These are phyloP conservation scores for Pythium vanterpoolii DNA, from an alignment of 352 stramenopile species.

Conservation along the genomic window DNA sequence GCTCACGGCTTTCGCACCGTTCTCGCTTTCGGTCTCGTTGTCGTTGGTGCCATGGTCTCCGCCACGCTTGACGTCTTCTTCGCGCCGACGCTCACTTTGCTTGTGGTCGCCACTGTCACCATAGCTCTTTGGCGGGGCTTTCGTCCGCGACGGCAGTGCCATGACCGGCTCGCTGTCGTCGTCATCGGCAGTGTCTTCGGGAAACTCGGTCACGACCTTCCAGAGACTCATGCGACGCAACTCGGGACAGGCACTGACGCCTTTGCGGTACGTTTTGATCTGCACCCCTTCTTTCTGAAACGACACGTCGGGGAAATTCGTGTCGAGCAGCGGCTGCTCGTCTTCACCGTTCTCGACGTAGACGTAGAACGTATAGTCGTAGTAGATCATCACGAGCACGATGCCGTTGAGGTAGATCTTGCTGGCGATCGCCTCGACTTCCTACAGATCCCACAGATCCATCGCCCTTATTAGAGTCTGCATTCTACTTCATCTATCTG, in stretches of 20 bases:
- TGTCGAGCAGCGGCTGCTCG: slow-evolving; percentile 92
- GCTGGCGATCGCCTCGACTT: slow-evolving; percentile 92
- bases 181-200: slow-evolving; percentile 39
- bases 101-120: slow-evolving; percentile 41
- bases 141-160: slow-evolving; percentile 29
- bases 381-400: slow-evolving; percentile 92
- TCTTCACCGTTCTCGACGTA: slow-evolving; percentile 85
- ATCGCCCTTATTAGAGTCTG: neutral
- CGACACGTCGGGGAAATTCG: slow-evolving; percentile 91
- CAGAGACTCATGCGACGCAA: slow-evolving; percentile 74
- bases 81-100: slow-evolving; percentile 46
- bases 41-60: neutral
- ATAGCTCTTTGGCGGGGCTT: slow-evolving; percentile 9
- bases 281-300: slow-evolving; percentile 83
- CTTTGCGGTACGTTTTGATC: slow-evolving; percentile 80
- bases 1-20: slow-evolving; percentile 31
- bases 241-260: slow-evolving; percentile 58
- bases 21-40: slow-evolving; percentile 4
- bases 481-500: neutral
- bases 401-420: slow-evolving; percentile 92
- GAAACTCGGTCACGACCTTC: slow-evolving; percentile 73
- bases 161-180: slow-evolving; percentile 30
- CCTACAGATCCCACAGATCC: slow-evolving; percentile 29
- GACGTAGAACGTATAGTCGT: slow-evolving; percentile 91
- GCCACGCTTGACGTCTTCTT: slow-evolving; percentile 52